phyloP scores from a whole-genome alignment of 306 rosid species.

The Mimosa bimucronata region DNA sequence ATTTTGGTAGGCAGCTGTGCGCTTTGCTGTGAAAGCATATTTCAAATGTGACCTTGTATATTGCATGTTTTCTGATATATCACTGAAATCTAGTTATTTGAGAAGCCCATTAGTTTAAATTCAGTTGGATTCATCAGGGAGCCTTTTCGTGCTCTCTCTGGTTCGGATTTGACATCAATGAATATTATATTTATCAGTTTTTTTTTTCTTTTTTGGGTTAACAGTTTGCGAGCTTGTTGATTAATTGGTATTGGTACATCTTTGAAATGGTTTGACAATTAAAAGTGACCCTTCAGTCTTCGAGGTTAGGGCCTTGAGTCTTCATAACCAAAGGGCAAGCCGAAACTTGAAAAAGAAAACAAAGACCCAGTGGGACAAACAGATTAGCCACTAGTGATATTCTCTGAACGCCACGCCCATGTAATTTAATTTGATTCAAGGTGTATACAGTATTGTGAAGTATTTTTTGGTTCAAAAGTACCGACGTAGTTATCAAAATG shows the following conservation, averaged over 20 bases:
- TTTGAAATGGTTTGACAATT: background rate
- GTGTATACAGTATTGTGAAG: no score
- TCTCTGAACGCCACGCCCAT: no score
- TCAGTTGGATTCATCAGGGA: background rate
- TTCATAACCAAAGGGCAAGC: background rate
- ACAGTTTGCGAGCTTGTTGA: background rate
- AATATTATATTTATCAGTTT: background rate
- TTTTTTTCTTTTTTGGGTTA: background rate
- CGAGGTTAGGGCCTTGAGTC: background rate
- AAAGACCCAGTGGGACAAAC: no score
- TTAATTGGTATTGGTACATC: background rate
- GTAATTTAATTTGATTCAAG: no score
- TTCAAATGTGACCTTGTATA: background rate
- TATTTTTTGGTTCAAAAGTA: no score
- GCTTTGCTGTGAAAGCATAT: background rate
- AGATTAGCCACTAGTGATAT: background rate
- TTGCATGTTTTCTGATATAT: background rate
- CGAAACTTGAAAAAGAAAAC: no score
- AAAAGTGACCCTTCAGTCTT: background rate
- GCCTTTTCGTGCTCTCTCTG: background rate
- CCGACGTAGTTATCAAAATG: no score
- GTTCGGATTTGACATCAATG: background rate
- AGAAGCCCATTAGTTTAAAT: background rate
- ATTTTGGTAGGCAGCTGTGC: background rate
- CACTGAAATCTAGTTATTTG: background rate